Conservation (phyloP, 2,329 filamentous ascomycete species). For the Ceratocystiopsis minuta region DNA sequence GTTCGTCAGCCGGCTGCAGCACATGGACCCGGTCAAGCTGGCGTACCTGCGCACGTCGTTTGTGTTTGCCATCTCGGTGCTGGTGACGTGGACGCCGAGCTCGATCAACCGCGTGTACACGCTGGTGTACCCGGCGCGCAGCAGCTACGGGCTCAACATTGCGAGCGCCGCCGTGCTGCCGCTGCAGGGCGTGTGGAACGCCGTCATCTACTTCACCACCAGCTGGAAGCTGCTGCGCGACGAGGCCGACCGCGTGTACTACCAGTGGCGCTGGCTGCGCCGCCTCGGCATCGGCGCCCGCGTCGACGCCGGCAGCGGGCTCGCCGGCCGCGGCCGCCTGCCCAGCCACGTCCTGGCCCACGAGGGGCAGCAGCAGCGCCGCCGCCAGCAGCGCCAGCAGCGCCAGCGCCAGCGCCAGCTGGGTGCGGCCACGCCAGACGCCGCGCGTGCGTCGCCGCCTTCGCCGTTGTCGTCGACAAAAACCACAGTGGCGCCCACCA, state of each 20-base stretch:
- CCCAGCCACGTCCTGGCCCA: too few species aligned
- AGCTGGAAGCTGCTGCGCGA: constrained; percentile 26
- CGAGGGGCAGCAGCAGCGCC: too few species aligned
- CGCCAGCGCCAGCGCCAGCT: too few species aligned
- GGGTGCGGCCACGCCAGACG: too few species aligned
- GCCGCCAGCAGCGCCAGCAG: too few species aligned
- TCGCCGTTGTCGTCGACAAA: too few species aligned
- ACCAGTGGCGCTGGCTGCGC: constrained; percentile 4
- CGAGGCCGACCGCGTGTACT: constrained; percentile 8
- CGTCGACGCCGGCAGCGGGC: too few species aligned
- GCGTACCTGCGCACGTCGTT: constrained; percentile 43
- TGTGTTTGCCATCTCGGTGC: constrained; percentile 40
- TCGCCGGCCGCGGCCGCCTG: too few species aligned
- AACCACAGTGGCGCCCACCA: too few species aligned
- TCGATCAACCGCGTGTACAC: constrained; percentile 59
- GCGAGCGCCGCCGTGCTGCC: constrained; percentile 55
- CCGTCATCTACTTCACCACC: constrained; percentile 56
- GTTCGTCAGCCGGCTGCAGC: constrained; percentile 17
- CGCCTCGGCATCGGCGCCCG: neutral
- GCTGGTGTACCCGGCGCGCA: constrained; percentile 33
- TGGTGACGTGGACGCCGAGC: constrained; percentile 46
- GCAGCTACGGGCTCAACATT: constrained; percentile 48
- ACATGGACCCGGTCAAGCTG: constrained; percentile 39
- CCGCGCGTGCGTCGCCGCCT: too few species aligned
- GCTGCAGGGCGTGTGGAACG: constrained; percentile 66